Percentiles rank a stretch among this genome's conserved stretches.
Evolutionary conservation across 768 basidiomycete species (phyloP).

Genomic region (Leccinum broughii): DNA sequence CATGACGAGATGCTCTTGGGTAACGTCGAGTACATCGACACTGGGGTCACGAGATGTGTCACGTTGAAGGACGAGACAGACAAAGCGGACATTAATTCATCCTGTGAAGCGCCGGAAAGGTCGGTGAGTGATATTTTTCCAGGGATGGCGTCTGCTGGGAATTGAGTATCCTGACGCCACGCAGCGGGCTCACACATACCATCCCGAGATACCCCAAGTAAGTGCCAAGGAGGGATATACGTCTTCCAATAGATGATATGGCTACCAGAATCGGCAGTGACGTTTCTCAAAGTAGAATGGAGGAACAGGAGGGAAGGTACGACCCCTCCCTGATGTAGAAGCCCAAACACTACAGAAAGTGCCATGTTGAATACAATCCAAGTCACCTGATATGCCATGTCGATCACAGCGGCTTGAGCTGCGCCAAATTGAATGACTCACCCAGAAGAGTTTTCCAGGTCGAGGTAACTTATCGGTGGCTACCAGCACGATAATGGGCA

Average conservation of each 20-base stretch:
- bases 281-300: conserved; percentile 23
- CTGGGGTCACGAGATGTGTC: conserved; percentile 34
- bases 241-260: conserved; percentile 41
- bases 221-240: conserved; percentile 40
- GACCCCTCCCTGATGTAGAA: conserved; percentile 43
- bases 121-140: conserved; percentile 29
- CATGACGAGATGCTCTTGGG: conserved; percentile 21
- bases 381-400: conserved; percentile 19
- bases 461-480: conserved; percentile 28
- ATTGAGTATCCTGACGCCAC: neutral
- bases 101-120: conserved; percentile 29
- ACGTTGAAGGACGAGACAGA: conserved; percentile 5
- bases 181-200: conserved; percentile 17
- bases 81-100: conserved; percentile 21
- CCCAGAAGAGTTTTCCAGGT: conserved; percentile 36
- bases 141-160: conserved; percentile 23
- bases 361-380: conserved; percentile 33
- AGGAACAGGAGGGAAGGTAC: conserved; percentile 39
- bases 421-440: conserved; percentile 11
- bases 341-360: conserved; percentile 36
- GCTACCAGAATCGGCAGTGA: conserved; percentile 4
- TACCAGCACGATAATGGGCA: conserved; percentile 33
- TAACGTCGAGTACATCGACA: conserved; percentile 27
- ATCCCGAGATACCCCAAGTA: conserved; percentile 30
- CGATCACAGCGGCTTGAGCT: neutral